These are phyloP conservation scores for Apiospora phragmitis DNA, from an alignment of 2,329 filamentous ascomycete genomes.

Conservation along the genomic window DNA sequence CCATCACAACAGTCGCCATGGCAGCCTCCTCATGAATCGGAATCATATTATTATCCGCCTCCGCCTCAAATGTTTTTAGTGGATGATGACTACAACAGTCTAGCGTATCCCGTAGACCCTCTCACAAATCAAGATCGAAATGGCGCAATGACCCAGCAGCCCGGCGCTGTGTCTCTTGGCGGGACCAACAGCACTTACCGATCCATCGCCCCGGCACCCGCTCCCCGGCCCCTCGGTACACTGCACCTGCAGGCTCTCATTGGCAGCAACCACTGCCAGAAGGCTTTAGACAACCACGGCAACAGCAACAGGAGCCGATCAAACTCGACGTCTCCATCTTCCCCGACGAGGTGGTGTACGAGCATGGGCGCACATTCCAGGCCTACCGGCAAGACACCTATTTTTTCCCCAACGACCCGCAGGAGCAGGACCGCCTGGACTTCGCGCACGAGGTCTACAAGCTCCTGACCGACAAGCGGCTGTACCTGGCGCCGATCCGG, in stretches of 20 bases:
- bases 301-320: not conserved
- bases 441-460: not conserved
- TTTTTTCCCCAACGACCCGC: not conserved
- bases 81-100: not conserved
- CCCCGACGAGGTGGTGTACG: not conserved
- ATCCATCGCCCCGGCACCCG: not conserved
- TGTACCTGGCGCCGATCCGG: not conserved
- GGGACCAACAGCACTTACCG: not conserved
- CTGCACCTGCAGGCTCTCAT: not conserved
- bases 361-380: not conserved
- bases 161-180: not conserved
- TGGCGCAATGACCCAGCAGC: not conserved
- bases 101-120: not conserved
- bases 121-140: not conserved
- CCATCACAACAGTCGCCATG: not conserved
- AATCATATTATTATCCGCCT: not conserved
- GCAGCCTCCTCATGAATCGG: not conserved
- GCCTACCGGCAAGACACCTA: not conserved
- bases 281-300: not conserved
- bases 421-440: conserved; percentile 9
- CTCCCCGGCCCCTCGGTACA: not conserved
- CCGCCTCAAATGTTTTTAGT: not conserved
- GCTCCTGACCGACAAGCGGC: not conserved
- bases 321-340: not conserved
- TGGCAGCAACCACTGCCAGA: not conserved